A percentile compares a stretch with the other conserved stretches of the same genome.
Evolutionary conservation across 805 yeast species (phyloP).

Genomic region (Suhomyces tanzawaensis): DNA sequence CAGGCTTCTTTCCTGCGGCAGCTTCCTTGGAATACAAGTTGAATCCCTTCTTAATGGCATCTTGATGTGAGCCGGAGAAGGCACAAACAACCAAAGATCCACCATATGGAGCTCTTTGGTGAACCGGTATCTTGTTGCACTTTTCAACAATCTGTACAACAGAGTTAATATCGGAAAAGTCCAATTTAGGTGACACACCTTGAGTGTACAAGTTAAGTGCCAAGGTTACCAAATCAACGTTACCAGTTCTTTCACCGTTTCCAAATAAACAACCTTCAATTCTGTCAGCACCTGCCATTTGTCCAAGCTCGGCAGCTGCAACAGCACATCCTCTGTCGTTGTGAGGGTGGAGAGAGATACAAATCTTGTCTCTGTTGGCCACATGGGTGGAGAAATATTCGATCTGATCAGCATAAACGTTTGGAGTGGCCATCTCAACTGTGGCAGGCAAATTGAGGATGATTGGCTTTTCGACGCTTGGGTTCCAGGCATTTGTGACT

Average conservation of each 20-base stretch:
- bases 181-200: constrained; percentile 69
- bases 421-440: constrained; percentile 79
- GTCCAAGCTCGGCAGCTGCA: constrained; percentile 84
- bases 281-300: constrained; percentile 83
- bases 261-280: constrained; percentile 85
- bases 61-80: constrained; percentile 84
- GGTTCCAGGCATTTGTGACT: constrained; percentile 73
- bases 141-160: constrained; percentile 72
- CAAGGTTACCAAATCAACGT: constrained; percentile 76
- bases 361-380: constrained; percentile 63
- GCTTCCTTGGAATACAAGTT: constrained; percentile 42
- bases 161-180: constrained; percentile 64
- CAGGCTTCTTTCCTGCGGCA: constrained; percentile 34
- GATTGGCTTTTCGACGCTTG: constrained; percentile 61
- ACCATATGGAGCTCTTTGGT: constrained; percentile 78
- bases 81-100: constrained; percentile 83
- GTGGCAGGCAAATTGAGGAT: constrained; percentile 84
- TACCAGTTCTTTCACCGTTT: constrained; percentile 86
- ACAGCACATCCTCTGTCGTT: constrained; percentile 87
- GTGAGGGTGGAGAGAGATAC: constrained; percentile 78
- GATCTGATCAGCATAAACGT: constrained; percentile 80
- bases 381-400: constrained; percentile 67
- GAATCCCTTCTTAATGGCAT: constrained; percentile 84
- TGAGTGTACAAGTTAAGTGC: constrained; percentile 78
- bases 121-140: constrained; percentile 79